A percentile compares a stretch with the other conserved stretches of the same genome.
These are phyloP conservation scores for Protomyces macrosporus DNA, from an alignment of 1,139 yeast species.

Conservation along the genomic window DNA sequence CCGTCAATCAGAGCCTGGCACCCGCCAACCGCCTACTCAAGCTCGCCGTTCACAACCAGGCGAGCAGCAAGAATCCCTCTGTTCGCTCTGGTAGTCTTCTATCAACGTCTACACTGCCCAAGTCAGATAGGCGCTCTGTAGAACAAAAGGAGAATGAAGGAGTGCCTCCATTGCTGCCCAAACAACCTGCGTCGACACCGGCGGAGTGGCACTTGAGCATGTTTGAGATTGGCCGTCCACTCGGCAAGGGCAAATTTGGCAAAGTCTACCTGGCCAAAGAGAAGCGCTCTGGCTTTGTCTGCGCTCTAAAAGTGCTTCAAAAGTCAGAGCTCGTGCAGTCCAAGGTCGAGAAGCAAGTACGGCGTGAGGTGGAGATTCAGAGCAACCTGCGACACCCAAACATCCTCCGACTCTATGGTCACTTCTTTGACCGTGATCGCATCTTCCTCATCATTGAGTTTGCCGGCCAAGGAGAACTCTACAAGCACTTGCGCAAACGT, in stretches of 20 bases:
- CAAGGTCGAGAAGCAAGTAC: slow-evolving; percentile 79
- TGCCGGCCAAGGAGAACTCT: slow-evolving; percentile 80
- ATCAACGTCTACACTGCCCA: slow-evolving; percentile 21
- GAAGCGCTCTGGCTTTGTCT: slow-evolving; percentile 64
- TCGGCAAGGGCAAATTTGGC: slow-evolving; percentile 93
- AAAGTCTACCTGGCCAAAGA: slow-evolving; percentile 86
- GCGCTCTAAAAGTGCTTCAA: slow-evolving; percentile 88
- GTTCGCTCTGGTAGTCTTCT: not conserved
- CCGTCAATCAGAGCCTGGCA: slow-evolving; percentile 33
- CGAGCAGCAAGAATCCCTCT: slow-evolving; percentile 4
- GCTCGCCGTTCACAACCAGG: slow-evolving; percentile 37
- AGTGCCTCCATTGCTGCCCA: not conserved
- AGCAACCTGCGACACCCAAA: slow-evolving; percentile 67
- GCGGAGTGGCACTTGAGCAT: slow-evolving; percentile 47
- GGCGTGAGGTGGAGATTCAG: slow-evolving; percentile 90
- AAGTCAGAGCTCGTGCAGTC: slow-evolving; percentile 68
- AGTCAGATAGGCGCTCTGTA: slow-evolving; percentile 12
- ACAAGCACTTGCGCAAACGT: slow-evolving; percentile 59
- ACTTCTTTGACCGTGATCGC: slow-evolving; percentile 71
- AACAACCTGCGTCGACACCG: slow-evolving; percentile 29
- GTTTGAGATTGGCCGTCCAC: slow-evolving; percentile 79
- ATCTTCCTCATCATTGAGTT: slow-evolving; percentile 83
- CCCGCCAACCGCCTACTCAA: slow-evolving; percentile 32
- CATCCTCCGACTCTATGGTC: slow-evolving; percentile 74
- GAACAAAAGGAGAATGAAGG: not conserved